phyloP scores from a whole-genome alignment of 2,329 filamentous ascomycete species.

The Aspergillus sergii region DNA sequence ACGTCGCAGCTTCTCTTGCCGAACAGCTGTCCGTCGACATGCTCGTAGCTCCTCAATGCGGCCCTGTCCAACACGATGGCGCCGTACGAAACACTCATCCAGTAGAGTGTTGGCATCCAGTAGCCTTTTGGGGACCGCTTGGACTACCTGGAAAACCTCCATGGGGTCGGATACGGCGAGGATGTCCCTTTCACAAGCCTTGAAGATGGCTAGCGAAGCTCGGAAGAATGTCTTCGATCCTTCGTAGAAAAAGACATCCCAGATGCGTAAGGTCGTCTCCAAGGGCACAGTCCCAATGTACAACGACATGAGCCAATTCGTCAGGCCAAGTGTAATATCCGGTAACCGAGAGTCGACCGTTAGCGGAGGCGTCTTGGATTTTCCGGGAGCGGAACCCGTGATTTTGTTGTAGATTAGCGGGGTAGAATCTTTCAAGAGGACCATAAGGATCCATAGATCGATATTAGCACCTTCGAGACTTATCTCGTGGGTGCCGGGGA shows the following conservation, averaged over 20 bases:
- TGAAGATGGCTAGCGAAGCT: conserved; percentile 88
- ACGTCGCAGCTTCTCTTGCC: conserved; percentile 43
- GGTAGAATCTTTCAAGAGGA: conserved; percentile 77
- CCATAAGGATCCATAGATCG: conserved; percentile 91
- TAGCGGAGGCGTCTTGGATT: conserved; percentile 45
- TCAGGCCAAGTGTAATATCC: conserved; percentile 88
- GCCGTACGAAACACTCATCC: conserved; percentile 78
- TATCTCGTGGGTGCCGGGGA: conserved; percentile 89
- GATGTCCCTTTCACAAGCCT: conserved; percentile 80
- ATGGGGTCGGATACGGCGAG: conserved; percentile 79
- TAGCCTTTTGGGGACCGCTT: conserved; percentile 78
- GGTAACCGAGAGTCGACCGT: conserved; percentile 64
- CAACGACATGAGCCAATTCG: conserved; percentile 97
- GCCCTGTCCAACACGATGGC: conserved; percentile 79
- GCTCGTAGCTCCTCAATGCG: conserved; percentile 75
- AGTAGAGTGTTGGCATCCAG: conserved; percentile 81
- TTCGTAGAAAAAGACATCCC: conserved; percentile 96
- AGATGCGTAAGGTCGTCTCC: conserved; percentile 87
- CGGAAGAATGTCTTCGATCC: conserved; percentile 92
- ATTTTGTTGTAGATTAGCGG: conserved; percentile 87
- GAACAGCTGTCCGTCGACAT: conserved; percentile 61
- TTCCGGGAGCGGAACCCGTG: conserved; percentile 54
- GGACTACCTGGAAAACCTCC: conserved; percentile 94
- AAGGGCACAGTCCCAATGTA: conserved; percentile 92
- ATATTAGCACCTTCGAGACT: conserved; percentile 90